Evolutionary conservation across 2,329 filamentous ascomycete species (phyloP).

Genomic region (Ophiostoma triangulosporum): DNA sequence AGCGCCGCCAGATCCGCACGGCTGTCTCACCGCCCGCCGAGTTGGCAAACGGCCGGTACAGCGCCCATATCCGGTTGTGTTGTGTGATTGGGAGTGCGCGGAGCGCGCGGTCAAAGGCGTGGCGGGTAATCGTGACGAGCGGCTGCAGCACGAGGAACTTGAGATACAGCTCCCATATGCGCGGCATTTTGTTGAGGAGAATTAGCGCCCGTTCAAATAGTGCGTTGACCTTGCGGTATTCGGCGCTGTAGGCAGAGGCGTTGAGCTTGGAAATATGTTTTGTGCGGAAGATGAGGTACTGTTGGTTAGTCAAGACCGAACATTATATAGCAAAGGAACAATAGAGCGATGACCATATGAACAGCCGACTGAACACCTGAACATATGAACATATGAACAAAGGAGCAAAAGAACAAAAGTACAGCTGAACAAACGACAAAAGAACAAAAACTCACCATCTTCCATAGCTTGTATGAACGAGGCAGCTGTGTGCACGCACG

Average conservation of each 20-base stretch:
- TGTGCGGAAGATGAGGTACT: slow-evolving; percentile 72
- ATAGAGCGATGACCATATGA: too few species aligned
- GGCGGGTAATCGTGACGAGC: slow-evolving; percentile 73
- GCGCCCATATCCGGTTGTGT: slow-evolving; percentile 86
- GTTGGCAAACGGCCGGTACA: slow-evolving; percentile 83
- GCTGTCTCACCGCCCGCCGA: slow-evolving; percentile 83
- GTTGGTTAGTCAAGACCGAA: slow-evolving; percentile 16
- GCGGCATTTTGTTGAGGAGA: slow-evolving; percentile 95
- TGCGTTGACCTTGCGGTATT: slow-evolving; percentile 88
- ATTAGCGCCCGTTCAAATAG: slow-evolving; percentile 88
- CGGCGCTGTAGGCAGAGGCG: slow-evolving; percentile 60
- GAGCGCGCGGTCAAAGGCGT: slow-evolving; percentile 82
- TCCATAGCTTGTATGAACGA: slow-evolving; percentile 96
- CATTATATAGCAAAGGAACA: not conserved
- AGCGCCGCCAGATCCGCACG: slow-evolving; percentile 84
- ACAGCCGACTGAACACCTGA: too few species aligned
- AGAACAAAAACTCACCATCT: slow-evolving; percentile 47
- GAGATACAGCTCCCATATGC: slow-evolving; percentile 97
- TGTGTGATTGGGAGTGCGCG: slow-evolving; percentile 87
- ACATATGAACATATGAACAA: too few species aligned
- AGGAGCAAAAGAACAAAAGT: too few species aligned
- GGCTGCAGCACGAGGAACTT: slow-evolving; percentile 82
- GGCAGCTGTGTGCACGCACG: slow-evolving; percentile 81
- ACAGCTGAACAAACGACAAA: too few species aligned
- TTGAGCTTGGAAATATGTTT: slow-evolving; percentile 75